phyloP scores from a whole-genome alignment of 73 alveolate genomes.

The Paramecium sonneborni region DNA sequence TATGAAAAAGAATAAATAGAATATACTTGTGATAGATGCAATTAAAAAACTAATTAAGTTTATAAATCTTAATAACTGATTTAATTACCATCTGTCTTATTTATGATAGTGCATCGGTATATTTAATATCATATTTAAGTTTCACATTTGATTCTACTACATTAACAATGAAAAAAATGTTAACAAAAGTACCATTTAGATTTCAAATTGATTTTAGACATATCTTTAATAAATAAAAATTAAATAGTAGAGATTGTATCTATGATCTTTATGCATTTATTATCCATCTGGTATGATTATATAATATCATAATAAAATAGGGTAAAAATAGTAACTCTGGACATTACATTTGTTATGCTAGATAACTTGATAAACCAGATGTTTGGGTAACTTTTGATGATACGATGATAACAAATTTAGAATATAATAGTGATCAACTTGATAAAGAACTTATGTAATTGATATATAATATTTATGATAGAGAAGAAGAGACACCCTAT shows the following conservation, averaged over 20 bases:
- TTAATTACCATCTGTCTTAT: not conserved
- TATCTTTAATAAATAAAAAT: not conserved
- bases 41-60: not conserved
- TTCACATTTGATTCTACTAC: not conserved
- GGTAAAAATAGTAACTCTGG: constrained; percentile 41
- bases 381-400: constrained; percentile 31
- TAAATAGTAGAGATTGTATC: not conserved
- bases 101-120: constrained; percentile 37
- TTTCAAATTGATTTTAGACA: constrained; percentile 20
- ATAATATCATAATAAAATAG: not conserved
- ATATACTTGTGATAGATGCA: constrained; percentile 46
- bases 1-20: constrained; percentile 38
- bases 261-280: constrained; percentile 46
- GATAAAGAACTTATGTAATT: constrained; percentile 1
- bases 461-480: not conserved
- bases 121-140: not conserved
- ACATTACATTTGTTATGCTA: constrained; percentile 26
- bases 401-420: not conserved
- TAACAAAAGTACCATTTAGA: not conserved
- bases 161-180: not conserved
- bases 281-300: not conserved
- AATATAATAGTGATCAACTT: not conserved
- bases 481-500: not conserved
- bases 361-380: constrained; percentile 19
- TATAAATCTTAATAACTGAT: not conserved